Evolutionary conservation across 331 rosid species (phyloP), one percentile per base, ranked within the genome.

Genomic region (Pyrus hybrid): DNA sequence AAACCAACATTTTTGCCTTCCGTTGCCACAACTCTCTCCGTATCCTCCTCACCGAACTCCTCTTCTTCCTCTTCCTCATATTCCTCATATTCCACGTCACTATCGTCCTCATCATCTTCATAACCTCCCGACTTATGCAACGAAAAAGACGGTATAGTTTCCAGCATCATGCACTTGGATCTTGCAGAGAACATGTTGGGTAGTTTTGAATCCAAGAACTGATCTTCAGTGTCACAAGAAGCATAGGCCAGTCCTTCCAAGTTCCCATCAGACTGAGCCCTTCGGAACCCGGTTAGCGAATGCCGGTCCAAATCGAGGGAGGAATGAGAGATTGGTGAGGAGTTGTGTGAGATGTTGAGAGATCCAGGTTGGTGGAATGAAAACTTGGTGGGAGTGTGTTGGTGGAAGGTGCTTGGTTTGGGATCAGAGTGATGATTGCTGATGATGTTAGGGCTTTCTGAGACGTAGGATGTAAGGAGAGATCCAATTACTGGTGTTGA

Each of bases 401-500:
- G 86, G 61, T 80, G 83, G 75, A 81, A 84, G 61, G 63, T 33
- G 58, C 23, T 32, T 60, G 85, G 81, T 22, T 73, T 78, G 51
- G 85, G 35, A 77, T 91, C 97, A 43, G 63, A 54, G 78, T 86
- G 87, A 70, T 14, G 67, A 18, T 74, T 63, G 76, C 22, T 76
- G 47, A 30, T 43, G 35, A 61, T 49, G 67, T 58, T 72, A 6
- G 93, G 93, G 71, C 84, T 83, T 14, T 87, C 70, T 10, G 90
- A 37, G 85, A 83, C 57, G 57, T 17, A 67, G 21, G 91, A 80
- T 20, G 93, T 41, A 32, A 81, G 83, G 5, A 91, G 88, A 13
- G 98, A 89, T 11, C 93, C 94, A 83, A 93, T 90, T 78, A 90
- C 78, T 13, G 97, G 97, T 18, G 96, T 87, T 77, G 97, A 93